Conservation (phyloP, 768 basidiomycete species). For the Clitopilus hobsonii region DNA sequence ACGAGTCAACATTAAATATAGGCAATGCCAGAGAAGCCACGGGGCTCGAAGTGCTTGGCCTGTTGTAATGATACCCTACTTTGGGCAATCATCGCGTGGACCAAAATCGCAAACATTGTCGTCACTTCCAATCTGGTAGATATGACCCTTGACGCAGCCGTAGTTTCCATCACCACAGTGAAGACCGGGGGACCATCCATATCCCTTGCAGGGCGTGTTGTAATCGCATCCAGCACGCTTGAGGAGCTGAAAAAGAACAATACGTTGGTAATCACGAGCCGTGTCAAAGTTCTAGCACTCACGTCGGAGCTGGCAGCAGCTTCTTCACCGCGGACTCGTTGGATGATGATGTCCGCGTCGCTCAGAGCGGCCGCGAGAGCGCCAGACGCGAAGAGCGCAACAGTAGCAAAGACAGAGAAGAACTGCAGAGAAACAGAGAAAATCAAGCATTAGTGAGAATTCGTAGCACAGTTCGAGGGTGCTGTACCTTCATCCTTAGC, state of each 20-base stretch:
- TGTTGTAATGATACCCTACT: not conserved
- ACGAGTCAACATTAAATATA: too few species aligned
- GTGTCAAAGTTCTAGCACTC: not conserved
- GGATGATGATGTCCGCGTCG: not conserved
- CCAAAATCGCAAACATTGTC: not conserved
- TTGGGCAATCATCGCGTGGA: not conserved
- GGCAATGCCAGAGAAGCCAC: too few species aligned
- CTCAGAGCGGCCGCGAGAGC: not conserved
- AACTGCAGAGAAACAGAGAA: not conserved
- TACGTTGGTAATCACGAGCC: not conserved
- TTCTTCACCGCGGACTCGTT: not conserved
- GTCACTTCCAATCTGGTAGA: not conserved
- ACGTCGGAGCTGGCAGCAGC: not conserved
- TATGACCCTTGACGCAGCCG: not conserved
- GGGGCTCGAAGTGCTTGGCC: not conserved
- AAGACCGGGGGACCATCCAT: not conserved
- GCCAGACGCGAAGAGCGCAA: not conserved
- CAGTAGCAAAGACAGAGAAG: not conserved
- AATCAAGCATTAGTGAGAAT: too few species aligned
- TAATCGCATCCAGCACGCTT: not conserved
- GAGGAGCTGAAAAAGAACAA: not conserved
- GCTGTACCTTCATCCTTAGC: not conserved
- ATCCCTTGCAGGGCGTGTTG: not conserved
- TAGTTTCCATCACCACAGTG: not conserved
- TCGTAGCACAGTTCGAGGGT: not conserved